Evolutionary conservation across 306 rosid species (phyloP).

Genomic region (Fragaria ananassa): DNA sequence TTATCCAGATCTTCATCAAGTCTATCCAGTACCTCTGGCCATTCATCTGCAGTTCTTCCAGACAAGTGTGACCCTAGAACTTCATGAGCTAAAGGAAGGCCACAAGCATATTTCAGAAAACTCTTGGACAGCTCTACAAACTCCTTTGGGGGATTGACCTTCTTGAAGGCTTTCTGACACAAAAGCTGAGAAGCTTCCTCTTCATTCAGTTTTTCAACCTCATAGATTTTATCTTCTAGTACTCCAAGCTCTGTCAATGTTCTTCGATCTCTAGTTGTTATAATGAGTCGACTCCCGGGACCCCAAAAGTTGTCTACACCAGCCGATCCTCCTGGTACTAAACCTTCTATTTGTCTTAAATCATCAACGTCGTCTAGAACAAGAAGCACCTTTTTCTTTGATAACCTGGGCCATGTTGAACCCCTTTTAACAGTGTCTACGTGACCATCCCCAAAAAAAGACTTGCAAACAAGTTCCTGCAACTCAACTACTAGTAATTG

Average conservation of each 20-base stretch:
- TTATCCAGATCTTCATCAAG: slow-evolving; percentile 5
- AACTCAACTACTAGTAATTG: no score
- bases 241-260: background rate
- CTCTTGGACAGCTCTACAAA: background rate
- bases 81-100: slow-evolving; percentile 19
- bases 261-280: slow-evolving; percentile 15
- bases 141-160: background rate
- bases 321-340: background rate
- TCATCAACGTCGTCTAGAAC: slow-evolving; percentile 21
- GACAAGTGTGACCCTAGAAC: slow-evolving; percentile 14
- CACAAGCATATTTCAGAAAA: slow-evolving; percentile 10
- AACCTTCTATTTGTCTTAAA: background rate
- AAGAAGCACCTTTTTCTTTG: slow-evolving; percentile 1
- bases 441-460: no score
- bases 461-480: background rate
- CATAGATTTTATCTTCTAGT: background rate
- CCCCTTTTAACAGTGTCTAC: no score
- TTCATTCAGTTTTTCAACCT: background rate
- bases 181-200: slow-evolving; percentile 8
- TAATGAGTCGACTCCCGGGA: slow-evolving; percentile 10
- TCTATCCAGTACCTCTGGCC: slow-evolving; percentile 1
- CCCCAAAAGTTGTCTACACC: background rate
- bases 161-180: background rate
- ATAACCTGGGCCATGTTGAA: background rate
- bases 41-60: background rate